Conservation (phyloP, 345 rosid species). For the Bruguiera parviflora region DNA sequence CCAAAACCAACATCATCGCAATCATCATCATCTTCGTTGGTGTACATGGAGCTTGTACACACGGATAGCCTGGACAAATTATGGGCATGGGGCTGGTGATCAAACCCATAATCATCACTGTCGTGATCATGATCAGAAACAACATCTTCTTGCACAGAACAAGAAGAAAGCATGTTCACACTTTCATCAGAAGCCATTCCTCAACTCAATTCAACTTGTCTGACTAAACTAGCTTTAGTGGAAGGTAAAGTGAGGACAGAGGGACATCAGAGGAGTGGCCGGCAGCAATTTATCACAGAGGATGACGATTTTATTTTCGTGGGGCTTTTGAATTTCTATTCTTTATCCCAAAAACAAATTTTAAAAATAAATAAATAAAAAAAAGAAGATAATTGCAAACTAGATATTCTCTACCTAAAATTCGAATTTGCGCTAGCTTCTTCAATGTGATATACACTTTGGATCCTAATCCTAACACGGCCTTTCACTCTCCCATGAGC, state of each 20-base stretch:
- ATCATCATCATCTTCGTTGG: slow-evolving; percentile 38
- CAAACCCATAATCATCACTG: slow-evolving; percentile 38
- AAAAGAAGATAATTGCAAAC: slow-evolving; percentile 13
- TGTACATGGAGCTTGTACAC: slow-evolving; percentile 61
- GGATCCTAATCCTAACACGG: too few species aligned
- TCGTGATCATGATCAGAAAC: slow-evolving; percentile 39
- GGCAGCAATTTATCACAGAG: neutral
- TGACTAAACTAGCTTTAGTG: too few species aligned
- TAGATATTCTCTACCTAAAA: neutral
- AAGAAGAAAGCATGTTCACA: slow-evolving; percentile 22
- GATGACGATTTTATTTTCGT: too few species aligned
- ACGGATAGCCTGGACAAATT: slow-evolving; percentile 65
- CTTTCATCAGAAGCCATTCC: slow-evolving; percentile 54
- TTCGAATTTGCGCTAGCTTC: slow-evolving; percentile 20
- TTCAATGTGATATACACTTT: too few species aligned
- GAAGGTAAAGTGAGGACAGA: too few species aligned
- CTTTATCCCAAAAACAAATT: too few species aligned
- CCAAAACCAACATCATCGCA: slow-evolving; percentile 10
- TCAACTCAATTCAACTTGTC: too few species aligned
- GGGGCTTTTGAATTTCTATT: slow-evolving; percentile 23
- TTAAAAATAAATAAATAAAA: too few species aligned
- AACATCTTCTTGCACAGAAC: slow-evolving; percentile 25
- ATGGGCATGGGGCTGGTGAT: slow-evolving; percentile 35
- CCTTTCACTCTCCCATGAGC: too few species aligned
- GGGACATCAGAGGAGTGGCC: neutral